Percentiles rank a stretch among this genome's conserved stretches.
phyloP scores from a whole-genome alignment of 176 grass and related monocot species.

The Rhipidocladum racemiflorum region DNA sequence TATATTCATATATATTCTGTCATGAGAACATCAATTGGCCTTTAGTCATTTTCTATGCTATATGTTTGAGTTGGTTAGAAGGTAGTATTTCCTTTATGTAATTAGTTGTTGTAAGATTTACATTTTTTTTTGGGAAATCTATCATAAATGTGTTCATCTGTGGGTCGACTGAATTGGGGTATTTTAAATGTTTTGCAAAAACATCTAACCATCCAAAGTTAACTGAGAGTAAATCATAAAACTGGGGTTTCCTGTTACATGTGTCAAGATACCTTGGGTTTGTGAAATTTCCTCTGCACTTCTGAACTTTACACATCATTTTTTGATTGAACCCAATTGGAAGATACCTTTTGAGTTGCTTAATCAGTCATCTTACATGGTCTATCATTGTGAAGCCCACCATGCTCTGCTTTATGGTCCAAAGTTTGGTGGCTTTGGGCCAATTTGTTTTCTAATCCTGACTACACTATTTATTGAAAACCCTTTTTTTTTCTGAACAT shows the following conservation, averaged over 20 bases:
- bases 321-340: background rate
- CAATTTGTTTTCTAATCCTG: background rate
- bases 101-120: background rate
- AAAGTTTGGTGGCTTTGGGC: background rate
- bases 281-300: background rate
- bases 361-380: background rate
- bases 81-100: background rate
- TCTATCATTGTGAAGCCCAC: background rate
- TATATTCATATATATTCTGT: background rate
- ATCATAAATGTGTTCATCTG: background rate
- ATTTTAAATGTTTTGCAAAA: slow-evolving; percentile 3
- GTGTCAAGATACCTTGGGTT: background rate
- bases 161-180: background rate
- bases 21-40: background rate
- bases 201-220: background rate
- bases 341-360: background rate
- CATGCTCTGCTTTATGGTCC: background rate
- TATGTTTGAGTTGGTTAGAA: slow-evolving; percentile 3
- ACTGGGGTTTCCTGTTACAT: background rate
- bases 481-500: background rate
- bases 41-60: slow-evolving; percentile 14
- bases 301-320: background rate
- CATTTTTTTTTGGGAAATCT: background rate
- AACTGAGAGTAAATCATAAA: background rate
- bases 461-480: background rate